Conservation (phyloP, 108 stramenopile genomes). For the Aurantiochytrium sp. region DNA sequence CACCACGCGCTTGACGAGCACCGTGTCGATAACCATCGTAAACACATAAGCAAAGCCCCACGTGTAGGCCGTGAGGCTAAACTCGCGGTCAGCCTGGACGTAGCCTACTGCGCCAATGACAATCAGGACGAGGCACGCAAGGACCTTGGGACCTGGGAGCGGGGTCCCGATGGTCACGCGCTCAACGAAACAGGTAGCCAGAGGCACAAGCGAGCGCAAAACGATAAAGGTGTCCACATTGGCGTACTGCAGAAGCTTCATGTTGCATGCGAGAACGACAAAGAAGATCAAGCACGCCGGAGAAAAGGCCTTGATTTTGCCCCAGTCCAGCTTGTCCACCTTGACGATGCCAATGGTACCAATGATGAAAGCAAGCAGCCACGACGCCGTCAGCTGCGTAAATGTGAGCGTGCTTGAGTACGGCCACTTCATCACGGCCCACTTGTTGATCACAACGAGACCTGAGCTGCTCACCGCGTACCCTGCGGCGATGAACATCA, state of each 20-base stretch:
- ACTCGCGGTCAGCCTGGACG: conserved; percentile 4
- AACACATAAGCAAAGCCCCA: neutral
- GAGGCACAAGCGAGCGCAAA: neutral
- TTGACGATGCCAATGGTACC: neutral
- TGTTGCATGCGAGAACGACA: neutral
- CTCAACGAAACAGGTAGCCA: neutral
- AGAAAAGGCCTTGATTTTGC: conserved; percentile 2
- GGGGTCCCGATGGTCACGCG: neutral
- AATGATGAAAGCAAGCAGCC: neutral
- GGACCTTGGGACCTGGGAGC: neutral
- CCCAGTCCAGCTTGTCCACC: neutral
- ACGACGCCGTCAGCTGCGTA: neutral
- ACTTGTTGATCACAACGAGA: neutral
- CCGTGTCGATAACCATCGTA: conserved; percentile 1
- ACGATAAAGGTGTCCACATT: conserved; percentile 10
- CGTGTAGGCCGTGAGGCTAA: neutral
- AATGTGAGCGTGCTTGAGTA: conserved; percentile 11
- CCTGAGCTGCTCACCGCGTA: neutral
- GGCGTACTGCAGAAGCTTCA: conserved; percentile 11
- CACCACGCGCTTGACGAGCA: neutral
- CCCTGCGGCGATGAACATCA: neutral
- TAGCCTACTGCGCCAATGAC: neutral
- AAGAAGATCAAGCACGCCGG: conserved; percentile 19
- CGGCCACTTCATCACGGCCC: neutral
- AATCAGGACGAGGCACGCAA: neutral